Conservation (phyloP, 768 basidiomycete species). For the Pilatotrama ljubarskyi region DNA sequence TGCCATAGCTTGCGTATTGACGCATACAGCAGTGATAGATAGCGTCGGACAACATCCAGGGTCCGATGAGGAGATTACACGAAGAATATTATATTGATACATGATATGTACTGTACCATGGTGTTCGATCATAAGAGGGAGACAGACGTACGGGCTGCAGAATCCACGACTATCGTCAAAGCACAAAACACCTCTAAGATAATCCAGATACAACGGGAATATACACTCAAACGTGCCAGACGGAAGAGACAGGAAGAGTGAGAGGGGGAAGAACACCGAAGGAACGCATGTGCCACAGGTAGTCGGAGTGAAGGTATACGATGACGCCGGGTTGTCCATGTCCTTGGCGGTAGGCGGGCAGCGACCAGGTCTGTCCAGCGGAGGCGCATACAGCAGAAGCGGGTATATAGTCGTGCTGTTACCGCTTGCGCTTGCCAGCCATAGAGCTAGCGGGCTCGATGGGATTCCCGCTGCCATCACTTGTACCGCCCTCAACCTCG, state of each 20-base stretch:
- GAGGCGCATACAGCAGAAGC: not conserved
- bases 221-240: conserved; percentile 11
- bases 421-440: conserved; percentile 33
- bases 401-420: conserved; percentile 10
- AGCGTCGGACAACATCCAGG: too few relatives aligned
- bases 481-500: conserved; percentile 25
- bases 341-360: not conserved
- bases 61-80: not conserved
- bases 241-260: not conserved
- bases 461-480: conserved; percentile 20
- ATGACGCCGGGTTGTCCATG: not conserved
- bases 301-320: not conserved
- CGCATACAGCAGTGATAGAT: too few relatives aligned
- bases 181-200: conserved; percentile 19
- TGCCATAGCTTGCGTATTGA: too few relatives aligned
- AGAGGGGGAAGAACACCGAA: not conserved
- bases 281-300: not conserved
- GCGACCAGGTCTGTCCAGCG: not conserved
- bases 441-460: conserved; percentile 19
- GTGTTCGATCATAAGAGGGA: conserved; percentile 2
- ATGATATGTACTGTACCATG: conserved; percentile 14
- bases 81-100: conserved; percentile 19
- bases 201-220: conserved; percentile 17
- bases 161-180: conserved; percentile 17
- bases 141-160: conserved; percentile 4